Conservation (phyloP, 306 rosid genomes). For the Nissolia schottii region DNA sequence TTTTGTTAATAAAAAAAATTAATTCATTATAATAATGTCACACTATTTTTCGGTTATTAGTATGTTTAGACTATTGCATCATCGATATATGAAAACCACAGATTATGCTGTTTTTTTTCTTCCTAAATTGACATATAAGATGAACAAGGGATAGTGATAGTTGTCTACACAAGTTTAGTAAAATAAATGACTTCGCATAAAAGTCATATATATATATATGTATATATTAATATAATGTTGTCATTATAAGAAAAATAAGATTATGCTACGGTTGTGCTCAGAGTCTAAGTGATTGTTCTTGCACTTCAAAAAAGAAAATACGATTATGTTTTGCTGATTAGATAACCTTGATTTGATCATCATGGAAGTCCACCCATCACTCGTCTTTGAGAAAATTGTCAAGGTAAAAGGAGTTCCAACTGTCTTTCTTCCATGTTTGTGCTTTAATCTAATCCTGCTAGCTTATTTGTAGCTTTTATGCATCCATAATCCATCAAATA, state of each 20-base stretch:
- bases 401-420: background rate
- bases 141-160: background rate
- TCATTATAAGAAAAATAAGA: background rate
- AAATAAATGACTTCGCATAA: background rate
- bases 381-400: constrained; percentile 7
- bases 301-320: too few species aligned
- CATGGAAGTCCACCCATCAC: constrained; percentile 44
- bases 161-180: background rate
- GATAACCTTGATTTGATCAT: constrained; percentile 39
- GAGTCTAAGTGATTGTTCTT: too few species aligned
- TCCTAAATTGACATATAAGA: too few species aligned
- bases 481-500: background rate
- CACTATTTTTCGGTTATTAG: too few species aligned
- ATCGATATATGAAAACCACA: too few species aligned
- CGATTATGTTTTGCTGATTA: constrained; percentile 35
- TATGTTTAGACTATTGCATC: too few species aligned
- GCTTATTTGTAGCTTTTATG: constrained; percentile 12
- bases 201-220: background rate
- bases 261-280: too few species aligned
- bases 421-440: background rate
- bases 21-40: too few species aligned
- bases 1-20: background rate
- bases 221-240: too few species aligned
- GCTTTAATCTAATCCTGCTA: background rate
- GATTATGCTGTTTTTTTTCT: too few species aligned